Conservation (phyloP, 2,329 filamentous ascomycete species). For the Nemania abortiva region DNA sequence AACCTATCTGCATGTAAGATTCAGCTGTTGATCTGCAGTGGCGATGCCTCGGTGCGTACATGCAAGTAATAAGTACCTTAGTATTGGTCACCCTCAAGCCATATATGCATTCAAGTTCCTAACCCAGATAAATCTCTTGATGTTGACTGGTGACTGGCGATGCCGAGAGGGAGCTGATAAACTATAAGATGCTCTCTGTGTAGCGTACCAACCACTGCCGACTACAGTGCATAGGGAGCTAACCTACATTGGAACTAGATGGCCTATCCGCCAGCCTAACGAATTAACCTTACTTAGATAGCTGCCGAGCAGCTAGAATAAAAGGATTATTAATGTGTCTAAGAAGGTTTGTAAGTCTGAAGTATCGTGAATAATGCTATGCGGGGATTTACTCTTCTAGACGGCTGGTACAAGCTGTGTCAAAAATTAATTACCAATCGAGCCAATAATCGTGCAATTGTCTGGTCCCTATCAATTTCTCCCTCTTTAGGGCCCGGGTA, state of each 20-base stretch:
- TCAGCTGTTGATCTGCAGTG: background rate
- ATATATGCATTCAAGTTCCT: background rate
- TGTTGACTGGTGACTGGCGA: background rate
- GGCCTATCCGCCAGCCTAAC: background rate
- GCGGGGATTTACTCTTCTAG: background rate
- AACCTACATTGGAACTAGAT: background rate
- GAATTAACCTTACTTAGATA: no score
- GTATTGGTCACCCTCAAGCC: background rate
- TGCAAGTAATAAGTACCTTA: no score
- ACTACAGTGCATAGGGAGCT: background rate
- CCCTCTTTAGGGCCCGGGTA: background rate
- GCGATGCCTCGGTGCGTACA: no score
- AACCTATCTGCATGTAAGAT: no score
- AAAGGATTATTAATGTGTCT: background rate
- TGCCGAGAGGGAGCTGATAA: slow-evolving; percentile 9
- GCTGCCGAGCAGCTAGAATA: background rate
- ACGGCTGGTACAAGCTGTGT: background rate
- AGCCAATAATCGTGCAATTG: background rate
- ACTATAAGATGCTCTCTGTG: background rate
- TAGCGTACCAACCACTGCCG: background rate
- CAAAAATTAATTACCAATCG: background rate
- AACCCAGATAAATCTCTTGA: background rate
- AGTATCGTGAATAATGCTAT: background rate
- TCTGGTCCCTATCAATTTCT: background rate
- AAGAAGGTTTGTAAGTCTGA: background rate